Evolutionary conservation across 2,329 filamentous ascomycete genomes (phyloP), one percentile per base, ranked within the genome.

Genomic region (Chaetothyriales sp.): DNA sequence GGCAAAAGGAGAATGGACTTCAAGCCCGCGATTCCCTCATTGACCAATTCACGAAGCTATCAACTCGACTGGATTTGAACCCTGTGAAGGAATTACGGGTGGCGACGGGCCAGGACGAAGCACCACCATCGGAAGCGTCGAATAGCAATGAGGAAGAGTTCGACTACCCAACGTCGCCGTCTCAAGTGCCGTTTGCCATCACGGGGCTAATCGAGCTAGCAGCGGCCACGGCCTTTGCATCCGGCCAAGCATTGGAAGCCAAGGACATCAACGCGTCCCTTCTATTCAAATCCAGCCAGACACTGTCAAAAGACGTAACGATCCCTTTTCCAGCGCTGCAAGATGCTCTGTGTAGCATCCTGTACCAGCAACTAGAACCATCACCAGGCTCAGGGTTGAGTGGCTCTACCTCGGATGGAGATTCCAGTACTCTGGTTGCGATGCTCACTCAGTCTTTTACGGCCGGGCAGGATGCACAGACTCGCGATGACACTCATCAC

Each of bases 1-100:
- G 81, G 22, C 43, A 49, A 26, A 51, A 48, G 25, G 12, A 39
- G 2, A 39, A 15, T 39, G 32, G 8, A 15, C 32, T 39, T 15
- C 32, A 12, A 39, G 19, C 19, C 3, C 19, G 28, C 19, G n/a
- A 26, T 39, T 28, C 3, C 12, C 48, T 50, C 8, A 50, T 25
- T 25, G 22, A 26, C 15, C 8, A 22, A 8, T 19, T 44, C 26
- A 19, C 32, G 42, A 25, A 46, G 20, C 49, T 58, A 2, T 48
- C 51, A 49, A 47, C 26, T 15, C 46, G 50, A 39, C 32, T 57
- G 43, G 47, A 51, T 42, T 46, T 58, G 47, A 36, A 57, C 25
- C 10, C 51, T 12, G 46, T 20, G 19, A 45, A 44, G 15, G 51
- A 55, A 43, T 49, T 59, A 39, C 51, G 49, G 18, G 50, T 51